Base-by-base conservation (phyloP, 2,329 filamentous ascomycete species). In the Knoxdaviesia capensis region DNA sequence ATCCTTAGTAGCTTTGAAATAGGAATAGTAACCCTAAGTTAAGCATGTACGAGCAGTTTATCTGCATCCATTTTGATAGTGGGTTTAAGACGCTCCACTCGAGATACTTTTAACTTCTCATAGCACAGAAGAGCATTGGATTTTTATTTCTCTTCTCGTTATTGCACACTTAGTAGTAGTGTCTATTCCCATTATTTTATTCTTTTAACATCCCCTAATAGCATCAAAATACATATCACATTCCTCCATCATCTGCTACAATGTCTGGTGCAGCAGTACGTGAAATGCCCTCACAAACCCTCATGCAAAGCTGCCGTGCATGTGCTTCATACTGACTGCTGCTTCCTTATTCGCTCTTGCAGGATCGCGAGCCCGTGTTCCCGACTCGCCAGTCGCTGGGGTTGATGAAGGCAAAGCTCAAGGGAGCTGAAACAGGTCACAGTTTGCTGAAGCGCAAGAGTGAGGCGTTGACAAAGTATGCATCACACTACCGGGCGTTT, bases 321-420 rank as follows among this genome's bases (percentile, higher is more conserved):
- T 20, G 20, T 20, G 42, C 41, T 29, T 32, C 35, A 33, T 20
- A 20, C 20, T 20, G 3, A 20, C 20, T 20, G 2, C 20, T 20
- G 20, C 11, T 36, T 34, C 29, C 37, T 30, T 28, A 30, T 36
- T 40, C 34, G 11, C 34, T 32, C 20, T n/a, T 41, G 34, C 41
- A 94, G 87, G 85, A 88, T 60, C 77, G 90, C 60, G 90, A 98
- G 65, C 73, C 87, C 56, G 88, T 98, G 64, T 98, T 98, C 64
- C 84, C 90, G 54, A 98, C 90, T 57, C 84, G 90, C 55, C 90
- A 98, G 69, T 93, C 86, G 59, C 69, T 98, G 63, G 87, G 86
- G 49, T 63, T 92, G 57, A 98, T 98, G 88, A 96, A 96, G 65
- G 77, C 80, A 50, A 98, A 98, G 70, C 77, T 98, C 56, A 96